Base-by-base conservation (phyloP, 208 protist genomes). In the Acanthamoeba royreba region DNA sequence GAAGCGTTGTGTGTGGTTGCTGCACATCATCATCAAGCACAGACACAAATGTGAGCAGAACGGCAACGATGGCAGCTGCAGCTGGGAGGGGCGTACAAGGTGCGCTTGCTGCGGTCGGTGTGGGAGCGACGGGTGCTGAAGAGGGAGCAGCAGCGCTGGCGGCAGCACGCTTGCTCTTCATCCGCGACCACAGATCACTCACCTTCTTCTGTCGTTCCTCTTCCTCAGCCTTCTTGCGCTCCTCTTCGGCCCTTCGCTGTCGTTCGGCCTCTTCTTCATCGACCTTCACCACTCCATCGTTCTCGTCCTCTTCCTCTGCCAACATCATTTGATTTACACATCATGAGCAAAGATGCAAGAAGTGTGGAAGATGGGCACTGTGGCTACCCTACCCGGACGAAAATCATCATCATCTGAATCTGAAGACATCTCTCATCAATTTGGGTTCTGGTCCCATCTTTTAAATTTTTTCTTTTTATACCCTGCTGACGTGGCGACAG, bases 381-480 rank as follows among this genome's bases (percentile, higher is more conserved):
- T n/a, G n/a, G n/a, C 8, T 42, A 25, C 22, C 25, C 19, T 45
- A 40, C 66, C 69, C n/a, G 69, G 98, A 5, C 95, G 93, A 19
- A 95, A 94, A 95, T 99, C 98, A 95, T 99, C 98, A 52, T 96
- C 81, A 90, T 97, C 97, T 49, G 98, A 99, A 7, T 98, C 98
- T n/a, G n/a, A n/a, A 98, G 99, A 99, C 89, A 98, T 98, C 95
- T 99, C 96, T 11, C 92, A 96, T 94, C 98, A 98, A 93, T 98
- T 98, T 28, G 98, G 97, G 46, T 98, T 98, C 92, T 99, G 98
- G 11, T 96, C 95, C 1, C 98, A 97, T 95, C 99, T 99, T 42
- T 98, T 89, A 31, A 81, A 47, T 92, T 99, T 99, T 22, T 99
- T 92, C 35, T 95, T 95, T 28, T 98, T n/a, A n/a, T n/a, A n/a